Conservation (phyloP, 1,284 basidiomycete genomes). For the Rhizoctonia solani region DNA sequence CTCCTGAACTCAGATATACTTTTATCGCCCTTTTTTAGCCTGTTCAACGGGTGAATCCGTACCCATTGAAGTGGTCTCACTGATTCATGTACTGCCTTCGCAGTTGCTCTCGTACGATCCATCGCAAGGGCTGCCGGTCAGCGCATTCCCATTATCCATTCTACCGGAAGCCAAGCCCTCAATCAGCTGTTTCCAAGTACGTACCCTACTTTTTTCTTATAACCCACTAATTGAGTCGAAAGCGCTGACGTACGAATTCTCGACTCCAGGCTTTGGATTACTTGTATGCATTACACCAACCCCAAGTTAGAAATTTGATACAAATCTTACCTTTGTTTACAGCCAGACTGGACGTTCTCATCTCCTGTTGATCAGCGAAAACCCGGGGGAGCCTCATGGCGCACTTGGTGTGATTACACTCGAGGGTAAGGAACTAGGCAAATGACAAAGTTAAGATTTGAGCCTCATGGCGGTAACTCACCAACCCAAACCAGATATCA, state of each 20-base stretch:
- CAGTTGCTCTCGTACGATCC: constrained; percentile 92
- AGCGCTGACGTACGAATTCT: neutral
- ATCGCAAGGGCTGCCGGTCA: constrained; percentile 74
- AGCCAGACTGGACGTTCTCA: constrained; percentile 97
- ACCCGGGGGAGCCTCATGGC: constrained; percentile 79
- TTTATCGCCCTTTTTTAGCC: neutral
- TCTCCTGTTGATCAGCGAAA: constrained; percentile 82
- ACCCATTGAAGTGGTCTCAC: constrained; percentile 21
- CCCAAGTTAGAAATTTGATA: neutral
- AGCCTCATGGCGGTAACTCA: constrained; percentile 10
- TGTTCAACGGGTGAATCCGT: constrained; percentile 4
- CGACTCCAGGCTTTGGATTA: constrained; percentile 70
- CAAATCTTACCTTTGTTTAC: constrained; percentile 46
- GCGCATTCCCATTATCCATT: constrained; percentile 74
- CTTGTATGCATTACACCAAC: constrained; percentile 58
- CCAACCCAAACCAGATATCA: constrained; percentile 45
- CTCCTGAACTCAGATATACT: neutral
- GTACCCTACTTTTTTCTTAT: constrained; percentile 10
- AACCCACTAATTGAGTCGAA: neutral
- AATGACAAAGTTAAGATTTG: constrained; percentile 11
- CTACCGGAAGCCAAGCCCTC: constrained; percentile 87
- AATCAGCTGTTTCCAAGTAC: constrained; percentile 75
- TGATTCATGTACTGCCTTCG: constrained; percentile 7
- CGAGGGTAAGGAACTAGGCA: constrained; percentile 59
- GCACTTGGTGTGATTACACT: constrained; percentile 82